These are phyloP conservation scores for Hirschioporus abietinus DNA, from an alignment of 768 basidiomycete genomes.

Conservation along the genomic window DNA sequence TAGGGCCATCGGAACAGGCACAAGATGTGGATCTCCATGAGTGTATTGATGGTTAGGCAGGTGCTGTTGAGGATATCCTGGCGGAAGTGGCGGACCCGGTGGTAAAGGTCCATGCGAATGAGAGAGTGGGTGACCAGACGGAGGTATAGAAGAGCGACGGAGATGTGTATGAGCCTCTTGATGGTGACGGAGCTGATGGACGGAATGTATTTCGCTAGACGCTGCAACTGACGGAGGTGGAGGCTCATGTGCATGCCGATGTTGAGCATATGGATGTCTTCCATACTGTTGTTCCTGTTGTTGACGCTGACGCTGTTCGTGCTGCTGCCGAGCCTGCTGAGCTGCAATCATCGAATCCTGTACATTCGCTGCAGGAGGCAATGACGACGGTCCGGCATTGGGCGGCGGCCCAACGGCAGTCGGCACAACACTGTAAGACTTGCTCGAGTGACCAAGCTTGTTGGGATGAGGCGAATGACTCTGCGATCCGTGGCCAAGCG, in stretches of 20 bases:
- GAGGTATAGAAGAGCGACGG: conserved; percentile 11
- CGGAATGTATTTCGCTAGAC: conserved; percentile 12
- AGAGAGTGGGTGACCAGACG: conserved; percentile 12
- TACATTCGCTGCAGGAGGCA: neutral
- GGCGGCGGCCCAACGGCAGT: neutral
- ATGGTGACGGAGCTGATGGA: conserved; percentile 2
- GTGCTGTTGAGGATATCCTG: neutral
- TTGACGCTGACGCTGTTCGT: neutral
- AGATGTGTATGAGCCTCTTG: conserved; percentile 5
- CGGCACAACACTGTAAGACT: conserved; percentile 3
- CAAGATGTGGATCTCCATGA: neutral
- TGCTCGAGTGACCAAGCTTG: neutral
- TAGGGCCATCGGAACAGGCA: neutral
- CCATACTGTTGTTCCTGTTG: neutral
- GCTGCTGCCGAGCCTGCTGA: conserved; percentile 4
- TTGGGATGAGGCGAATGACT: neutral
- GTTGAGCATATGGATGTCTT: neutral
- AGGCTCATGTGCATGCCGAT: conserved; percentile 9
- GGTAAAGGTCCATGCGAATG: conserved; percentile 7
- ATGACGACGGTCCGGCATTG: neutral
- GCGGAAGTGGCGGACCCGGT: conserved; percentile 2
- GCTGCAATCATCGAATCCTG: neutral
- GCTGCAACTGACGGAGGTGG: conserved; percentile 13
- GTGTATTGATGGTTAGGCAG: neutral
- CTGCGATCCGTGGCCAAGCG: neutral